Evolutionary conservation across 805 yeast genomes (phyloP).

Genomic region (Diddensiella caesifluorescens): DNA sequence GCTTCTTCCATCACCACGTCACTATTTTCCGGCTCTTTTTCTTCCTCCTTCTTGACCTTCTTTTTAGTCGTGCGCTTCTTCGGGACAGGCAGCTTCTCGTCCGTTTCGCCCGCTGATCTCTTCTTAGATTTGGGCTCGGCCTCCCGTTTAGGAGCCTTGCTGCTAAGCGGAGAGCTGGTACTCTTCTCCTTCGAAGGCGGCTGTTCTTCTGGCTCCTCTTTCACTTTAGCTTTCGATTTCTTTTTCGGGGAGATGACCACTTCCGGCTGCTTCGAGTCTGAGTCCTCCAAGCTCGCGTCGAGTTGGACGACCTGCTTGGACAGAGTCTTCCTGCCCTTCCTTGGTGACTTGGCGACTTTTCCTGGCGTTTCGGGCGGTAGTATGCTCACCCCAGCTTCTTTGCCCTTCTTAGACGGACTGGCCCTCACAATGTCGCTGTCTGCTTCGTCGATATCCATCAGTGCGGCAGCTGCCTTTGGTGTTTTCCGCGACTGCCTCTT

Average conservation of each 20-base stretch:
- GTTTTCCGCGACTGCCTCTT: conserved; percentile 7
- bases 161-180: conserved; percentile 4
- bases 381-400: conserved; percentile 8
- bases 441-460: conserved; percentile 17
- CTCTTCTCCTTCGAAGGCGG: conserved; percentile 7
- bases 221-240: background rate
- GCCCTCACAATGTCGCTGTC: background rate
- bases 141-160: conserved; percentile 2
- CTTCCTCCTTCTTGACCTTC: conserved; percentile 6
- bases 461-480: conserved; percentile 4
- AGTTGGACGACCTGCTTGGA: conserved; percentile 13
- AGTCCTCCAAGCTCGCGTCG: conserved; percentile 5
- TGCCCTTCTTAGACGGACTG: background rate
- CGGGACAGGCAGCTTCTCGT: background rate
- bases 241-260: conserved; percentile 14
- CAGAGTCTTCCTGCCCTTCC: conserved; percentile 16
- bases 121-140: conserved; percentile 6
- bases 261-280: background rate
- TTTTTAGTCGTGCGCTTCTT: conserved; percentile 6
- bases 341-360: conserved; percentile 11
- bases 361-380: conserved; percentile 4
- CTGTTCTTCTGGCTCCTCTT: conserved; percentile 4
- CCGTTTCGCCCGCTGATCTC: conserved; percentile 9
- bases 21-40: conserved; percentile 3
- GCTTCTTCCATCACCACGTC: conserved; percentile 9